A percentile compares a stretch with the other conserved stretches of the same genome.
phyloP scores from a whole-genome alignment of 768 basidiomycete genomes.

The Chalciporus piperatus region DNA sequence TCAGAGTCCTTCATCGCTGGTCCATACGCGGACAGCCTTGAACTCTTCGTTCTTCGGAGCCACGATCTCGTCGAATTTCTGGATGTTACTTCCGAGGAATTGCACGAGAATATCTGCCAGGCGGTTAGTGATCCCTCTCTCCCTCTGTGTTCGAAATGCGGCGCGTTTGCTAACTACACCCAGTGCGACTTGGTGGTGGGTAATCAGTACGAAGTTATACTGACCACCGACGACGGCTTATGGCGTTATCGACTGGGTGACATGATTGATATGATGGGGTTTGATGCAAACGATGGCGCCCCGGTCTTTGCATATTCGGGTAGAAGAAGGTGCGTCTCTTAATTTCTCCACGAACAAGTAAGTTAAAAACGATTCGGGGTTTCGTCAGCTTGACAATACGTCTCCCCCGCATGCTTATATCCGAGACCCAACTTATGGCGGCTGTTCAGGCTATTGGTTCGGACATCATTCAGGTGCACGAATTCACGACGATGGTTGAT shows the following conservation, averaged over 20 bases:
- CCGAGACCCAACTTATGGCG: constrained; percentile 8
- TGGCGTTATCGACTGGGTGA: constrained; percentile 16
- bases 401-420: constrained; percentile 2
- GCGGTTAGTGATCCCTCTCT: constrained; percentile 7
- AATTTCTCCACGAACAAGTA: neutral
- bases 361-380: too few species aligned
- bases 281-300: constrained; percentile 1
- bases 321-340: constrained; percentile 16
- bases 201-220: too few species aligned
- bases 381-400: constrained; percentile 7
- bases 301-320: constrained; percentile 15
- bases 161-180: neutral
- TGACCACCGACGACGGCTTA: constrained; percentile 9
- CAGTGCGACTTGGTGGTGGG: constrained; percentile 13
- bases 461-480: constrained; percentile 5
- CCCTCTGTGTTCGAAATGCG: neutral
- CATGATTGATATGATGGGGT: constrained; percentile 14
- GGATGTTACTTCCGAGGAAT: constrained; percentile 8
- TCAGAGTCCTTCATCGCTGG: constrained; percentile 9
- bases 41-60: constrained; percentile 3
- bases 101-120: constrained; percentile 12
- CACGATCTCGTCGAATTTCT: constrained; percentile 17
- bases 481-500: constrained; percentile 18
- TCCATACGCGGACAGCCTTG: neutral
- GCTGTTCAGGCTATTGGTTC: neutral